Evolutionary conservation across 371 early-diverging fungal species (phyloP).

Genomic region (Mortierella sp.): DNA sequence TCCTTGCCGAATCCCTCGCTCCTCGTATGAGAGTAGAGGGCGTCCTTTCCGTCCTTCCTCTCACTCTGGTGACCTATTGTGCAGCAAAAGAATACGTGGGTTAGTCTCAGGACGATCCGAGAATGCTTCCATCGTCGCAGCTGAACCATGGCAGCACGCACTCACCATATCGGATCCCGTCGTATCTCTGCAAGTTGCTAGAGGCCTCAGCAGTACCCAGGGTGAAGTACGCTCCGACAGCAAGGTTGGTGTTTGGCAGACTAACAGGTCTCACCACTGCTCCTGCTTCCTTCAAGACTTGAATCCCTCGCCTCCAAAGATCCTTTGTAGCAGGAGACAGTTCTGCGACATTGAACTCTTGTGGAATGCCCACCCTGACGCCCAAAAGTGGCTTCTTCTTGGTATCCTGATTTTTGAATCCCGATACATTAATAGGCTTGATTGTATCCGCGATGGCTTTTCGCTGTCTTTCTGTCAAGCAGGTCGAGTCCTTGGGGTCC

Average conservation of each 20-base stretch:
- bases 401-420: slow-evolving; percentile 19
- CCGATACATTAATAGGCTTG: slow-evolving; percentile 12
- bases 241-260: slow-evolving; percentile 76
- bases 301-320: slow-evolving; percentile 76
- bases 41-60: slow-evolving; percentile 33
- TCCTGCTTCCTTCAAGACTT: slow-evolving; percentile 67
- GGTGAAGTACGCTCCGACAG: slow-evolving; percentile 90
- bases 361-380: slow-evolving; percentile 81
- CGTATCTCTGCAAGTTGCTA: slow-evolving; percentile 90
- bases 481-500: slow-evolving; percentile 75
- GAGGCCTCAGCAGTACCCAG: slow-evolving; percentile 94
- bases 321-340: slow-evolving; percentile 64
- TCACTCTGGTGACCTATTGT: slow-evolving; percentile 60
- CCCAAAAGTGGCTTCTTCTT: slow-evolving; percentile 61
- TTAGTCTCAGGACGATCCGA: not conserved
- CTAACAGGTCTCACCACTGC: slow-evolving; percentile 80
- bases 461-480: slow-evolving; percentile 58
- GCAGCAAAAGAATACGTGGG: not conserved
- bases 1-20: slow-evolving; percentile 84
- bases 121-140: not conserved
- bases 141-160: not conserved
- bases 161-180: slow-evolving; percentile 89
- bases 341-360: slow-evolving; percentile 79
- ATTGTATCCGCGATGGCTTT: slow-evolving; percentile 40
- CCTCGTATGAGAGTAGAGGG: slow-evolving; percentile 74